These are phyloP conservation scores for Rostrohypoxylon terebratum DNA, from an alignment of 495 filamentous ascomycete genomes.

Conservation along the genomic window DNA sequence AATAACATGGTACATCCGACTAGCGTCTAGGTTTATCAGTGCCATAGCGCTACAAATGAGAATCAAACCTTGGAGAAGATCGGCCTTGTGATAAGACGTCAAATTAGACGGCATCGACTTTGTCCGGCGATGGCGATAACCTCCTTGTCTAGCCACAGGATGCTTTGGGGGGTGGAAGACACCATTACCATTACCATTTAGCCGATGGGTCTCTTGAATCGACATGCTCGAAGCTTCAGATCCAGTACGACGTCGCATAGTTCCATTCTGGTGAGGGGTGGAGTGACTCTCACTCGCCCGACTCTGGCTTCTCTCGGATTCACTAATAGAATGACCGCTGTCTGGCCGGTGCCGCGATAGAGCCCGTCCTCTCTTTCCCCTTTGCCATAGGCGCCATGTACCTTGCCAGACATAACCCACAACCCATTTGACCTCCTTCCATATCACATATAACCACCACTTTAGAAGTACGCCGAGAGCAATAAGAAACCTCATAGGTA, in stretches of 20 bases:
- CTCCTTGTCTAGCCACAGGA: constrained; percentile 46
- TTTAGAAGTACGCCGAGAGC: constrained; percentile 78
- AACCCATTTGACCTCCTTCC: constrained; percentile 74
- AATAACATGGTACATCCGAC: constrained; percentile 98
- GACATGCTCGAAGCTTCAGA: constrained; percentile 35
- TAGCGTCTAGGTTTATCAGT: constrained; percentile 93
- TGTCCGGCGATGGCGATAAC: constrained; percentile 74
- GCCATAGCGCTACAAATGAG: constrained; percentile 85
- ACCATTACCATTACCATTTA: constrained; percentile 49
- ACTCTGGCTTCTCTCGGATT: constrained; percentile 54
- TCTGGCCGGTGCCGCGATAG: constrained; percentile 46
- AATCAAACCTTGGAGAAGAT: constrained; percentile 88
- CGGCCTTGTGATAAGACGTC: constrained; percentile 90
- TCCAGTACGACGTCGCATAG: constrained; percentile 39
- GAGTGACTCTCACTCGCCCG: constrained; percentile 36
- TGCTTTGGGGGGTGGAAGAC: constrained; percentile 50
- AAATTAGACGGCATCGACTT: constrained; percentile 87
- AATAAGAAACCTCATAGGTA: constrained; percentile 90
- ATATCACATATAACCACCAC: constrained; percentile 76
- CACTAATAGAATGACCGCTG: constrained; percentile 44
- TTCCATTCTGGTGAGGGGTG: constrained; percentile 33
- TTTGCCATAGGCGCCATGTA: constrained; percentile 78
- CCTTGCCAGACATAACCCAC: constrained; percentile 79
- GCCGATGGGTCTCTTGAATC: constrained; percentile 31
- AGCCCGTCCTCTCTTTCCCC: constrained; percentile 63